phyloP scores from a whole-genome alignment of 257 asterid species.

The Henckelia pumila region DNA sequence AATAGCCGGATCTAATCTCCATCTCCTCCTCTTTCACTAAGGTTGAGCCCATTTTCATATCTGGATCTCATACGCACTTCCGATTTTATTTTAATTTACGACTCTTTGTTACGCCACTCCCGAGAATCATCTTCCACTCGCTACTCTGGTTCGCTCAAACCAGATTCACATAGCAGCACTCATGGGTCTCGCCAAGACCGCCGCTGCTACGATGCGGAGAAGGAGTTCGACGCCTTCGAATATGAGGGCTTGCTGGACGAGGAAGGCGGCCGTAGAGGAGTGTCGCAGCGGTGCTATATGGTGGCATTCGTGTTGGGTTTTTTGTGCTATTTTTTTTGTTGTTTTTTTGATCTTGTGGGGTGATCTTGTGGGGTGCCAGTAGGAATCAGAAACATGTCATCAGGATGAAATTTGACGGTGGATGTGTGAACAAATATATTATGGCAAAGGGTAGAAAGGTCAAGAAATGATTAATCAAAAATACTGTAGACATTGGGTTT shows the following conservation, averaged over 20 bases:
- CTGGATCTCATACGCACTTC: no score
- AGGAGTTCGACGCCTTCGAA: conserved; percentile 84
- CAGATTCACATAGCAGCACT: conserved; percentile 78
- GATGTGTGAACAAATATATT: no score
- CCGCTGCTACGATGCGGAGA: conserved; percentile 37
- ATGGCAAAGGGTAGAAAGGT: no score
- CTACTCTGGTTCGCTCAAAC: conserved; percentile 78
- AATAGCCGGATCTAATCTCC: no score
- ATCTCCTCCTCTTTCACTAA: no score
- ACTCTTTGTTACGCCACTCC: no score
- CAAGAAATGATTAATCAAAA: no score
- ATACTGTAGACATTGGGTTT: no score
- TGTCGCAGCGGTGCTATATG: conserved; percentile 68
- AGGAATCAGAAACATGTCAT: conserved; percentile 79
- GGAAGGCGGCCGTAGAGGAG: conserved; percentile 41
- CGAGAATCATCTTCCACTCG: conserved; percentile 90
- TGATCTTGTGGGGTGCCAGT: conserved; percentile 92
- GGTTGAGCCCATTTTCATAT: no score
- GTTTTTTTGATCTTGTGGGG: no score
- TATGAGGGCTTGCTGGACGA: conserved; percentile 83
- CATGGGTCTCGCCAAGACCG: conserved; percentile 18
- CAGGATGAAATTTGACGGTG: no score
- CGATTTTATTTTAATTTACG: no score
- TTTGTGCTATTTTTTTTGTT: conserved; percentile 65
- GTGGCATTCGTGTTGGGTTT: conserved; percentile 69